Evolutionary conservation across 441 rosid genomes (phyloP), one percentile per base, ranked within the genome.

Genomic region (Corymbia calophylla): DNA sequence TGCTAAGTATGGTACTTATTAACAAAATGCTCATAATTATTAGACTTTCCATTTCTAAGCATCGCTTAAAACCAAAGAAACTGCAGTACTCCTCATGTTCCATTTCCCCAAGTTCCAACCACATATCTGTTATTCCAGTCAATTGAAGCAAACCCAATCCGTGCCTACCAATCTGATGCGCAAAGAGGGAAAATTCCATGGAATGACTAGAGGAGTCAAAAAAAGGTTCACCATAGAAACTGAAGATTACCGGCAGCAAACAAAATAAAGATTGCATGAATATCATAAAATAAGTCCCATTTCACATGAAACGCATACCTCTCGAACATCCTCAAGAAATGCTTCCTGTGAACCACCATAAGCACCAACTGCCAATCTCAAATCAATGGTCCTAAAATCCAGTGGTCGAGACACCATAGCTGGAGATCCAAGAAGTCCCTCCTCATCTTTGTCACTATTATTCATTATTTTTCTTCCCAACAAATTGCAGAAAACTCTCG

Each of bases 361-460:
- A 18, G 98, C 98, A 90, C 99, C 99, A 91, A 94, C 95, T 77
- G 97, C 99, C 93, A 98, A 93, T 93, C 99, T 95, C 93, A 97
- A 92, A 96, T 98, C 99, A 89, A 98, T 96, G 66, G 99, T 98
- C 94, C 99, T 94, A 88, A 98, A 98, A 94, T 98, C 99, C 91
- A 98, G 90, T 91, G 99, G 99, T 86, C 99, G 98, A 17, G 99
- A 95, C 88, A 98, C 98, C 98, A 97, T 95, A 89, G 97, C 99
- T 87, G 99, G 99, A 92, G 98, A 94, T 87, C 99, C 99, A 93
- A 98, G 97, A 92, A 98, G 96, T 58, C 99, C 99, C 88, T 97
- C 99, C 87, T 97, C 99, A 92, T 97, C 99, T 94, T 95, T 96
- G 90, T 97, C 99, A 86, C 91, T 91, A 87, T 94, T 93, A 94